Evolutionary conservation across 495 filamentous ascomycete species (phyloP).

Genomic region (Neurospora sublineolata): DNA sequence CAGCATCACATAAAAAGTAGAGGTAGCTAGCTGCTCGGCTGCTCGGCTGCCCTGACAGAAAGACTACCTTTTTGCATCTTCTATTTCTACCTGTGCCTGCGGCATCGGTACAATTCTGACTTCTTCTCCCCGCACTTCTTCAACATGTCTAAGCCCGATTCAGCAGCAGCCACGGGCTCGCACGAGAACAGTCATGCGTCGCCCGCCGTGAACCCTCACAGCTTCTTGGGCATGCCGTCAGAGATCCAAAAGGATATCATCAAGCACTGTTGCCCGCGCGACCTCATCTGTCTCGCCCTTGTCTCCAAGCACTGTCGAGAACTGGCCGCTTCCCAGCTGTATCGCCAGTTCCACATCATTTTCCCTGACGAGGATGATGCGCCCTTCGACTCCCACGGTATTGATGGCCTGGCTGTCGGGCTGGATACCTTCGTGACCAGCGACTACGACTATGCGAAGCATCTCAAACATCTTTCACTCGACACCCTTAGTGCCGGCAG

Average conservation of each 20-base stretch:
- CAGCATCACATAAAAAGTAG: neutral
- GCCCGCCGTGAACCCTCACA: conserved; percentile 4
- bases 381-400: conserved; percentile 26
- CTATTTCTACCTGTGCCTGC: neutral
- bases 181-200: neutral
- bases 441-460: conserved; percentile 47
- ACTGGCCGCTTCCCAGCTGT: conserved; percentile 45
- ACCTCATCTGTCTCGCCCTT: conserved; percentile 42
- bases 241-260: conserved; percentile 44
- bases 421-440: conserved; percentile 49
- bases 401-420: conserved; percentile 42
- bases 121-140: neutral
- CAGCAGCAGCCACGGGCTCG: conserved; percentile 9
- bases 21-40: neutral
- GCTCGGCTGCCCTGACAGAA: neutral
- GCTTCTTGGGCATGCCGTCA: conserved; percentile 34
- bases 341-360: conserved; percentile 45
- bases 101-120: neutral
- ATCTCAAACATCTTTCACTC: conserved; percentile 39
- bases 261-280: conserved; percentile 29
- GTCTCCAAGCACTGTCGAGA: conserved; percentile 44
- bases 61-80: neutral
- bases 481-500: conserved; percentile 35
- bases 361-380: conserved; percentile 44
- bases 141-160: neutral